Base-by-base conservation (phyloP, 495 filamentous ascomycete species). In the Talaromyces liani region DNA sequence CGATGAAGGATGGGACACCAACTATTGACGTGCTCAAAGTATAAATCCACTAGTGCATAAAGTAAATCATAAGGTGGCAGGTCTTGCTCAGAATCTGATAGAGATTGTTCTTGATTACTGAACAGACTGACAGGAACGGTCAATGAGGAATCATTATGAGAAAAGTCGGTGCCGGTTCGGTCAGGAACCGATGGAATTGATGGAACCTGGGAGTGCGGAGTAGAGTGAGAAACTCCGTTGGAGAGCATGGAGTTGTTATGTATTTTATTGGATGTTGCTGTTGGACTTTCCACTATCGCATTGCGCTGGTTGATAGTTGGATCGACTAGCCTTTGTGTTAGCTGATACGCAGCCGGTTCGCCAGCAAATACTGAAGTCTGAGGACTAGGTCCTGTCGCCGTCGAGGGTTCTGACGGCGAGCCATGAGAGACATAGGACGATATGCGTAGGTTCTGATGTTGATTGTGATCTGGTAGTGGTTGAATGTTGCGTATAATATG, bases 1-100 rank as follows among this genome's bases (percentile, higher is more conserved):
- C 90, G 85, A 72, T 96, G 90, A 18, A 96, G 78, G 22, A 96
- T 93, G 0, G 92, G 92, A 74, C 90, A 95, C 88, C 91, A 95
- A 0, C 90, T 89, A 70, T 95, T 93, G 70, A 96, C 85, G 65
- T 94, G 89, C 66, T 93, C 90, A 72, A 96, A 96, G 72, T 93
- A 96, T 2, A 95, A 78, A 69, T 95, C 90, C 6, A 90, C 88
- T 25, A 96, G 75, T 2, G 88, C 85, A 65, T 91, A 94, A 6
- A 95, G 74, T 20, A 96, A 72, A 72, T 93, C 90, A 64, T 95
- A 93, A 6, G 92, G 91, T 1, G 92, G 92, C 18, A 95, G 83
- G 64, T 92, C 89, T 57, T 89, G 80, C 66, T 93, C 90, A 5
- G 86, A 81, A 75, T 77, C 69, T 71, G 81, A 66, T 10, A 79